Evolutionary conservation across 768 basidiomycete species (phyloP).

Genomic region (Filobasidium wieringae): DNA sequence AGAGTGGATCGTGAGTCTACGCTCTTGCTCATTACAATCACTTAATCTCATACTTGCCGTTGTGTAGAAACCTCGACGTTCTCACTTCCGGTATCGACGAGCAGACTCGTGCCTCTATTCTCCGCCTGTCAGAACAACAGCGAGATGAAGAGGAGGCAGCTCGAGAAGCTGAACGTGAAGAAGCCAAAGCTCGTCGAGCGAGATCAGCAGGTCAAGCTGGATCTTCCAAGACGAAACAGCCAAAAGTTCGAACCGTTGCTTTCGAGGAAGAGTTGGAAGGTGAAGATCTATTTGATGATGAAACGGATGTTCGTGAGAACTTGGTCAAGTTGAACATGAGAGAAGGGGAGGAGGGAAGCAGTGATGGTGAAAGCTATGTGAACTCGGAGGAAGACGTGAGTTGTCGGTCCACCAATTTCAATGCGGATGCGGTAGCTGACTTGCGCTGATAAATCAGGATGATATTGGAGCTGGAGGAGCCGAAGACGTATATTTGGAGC

Average conservation of each 20-base stretch:
- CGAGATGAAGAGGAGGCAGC: conserved; percentile 49
- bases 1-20: conserved; percentile 42
- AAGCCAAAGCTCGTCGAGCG: conserved; percentile 15
- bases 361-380: conserved; percentile 5
- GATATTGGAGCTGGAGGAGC: neutral
- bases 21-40: neutral
- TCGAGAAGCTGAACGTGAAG: conserved; percentile 32
- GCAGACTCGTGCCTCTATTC: conserved; percentile 71
- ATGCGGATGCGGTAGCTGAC: neutral
- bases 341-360: conserved; percentile 6
- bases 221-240: neutral
- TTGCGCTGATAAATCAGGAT: neutral
- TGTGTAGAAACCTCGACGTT: conserved; percentile 1
- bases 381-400: conserved; percentile 1
- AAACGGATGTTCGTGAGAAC: conserved; percentile 9
- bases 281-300: conserved; percentile 12
- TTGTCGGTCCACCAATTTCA: neutral
- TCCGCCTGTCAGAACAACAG: conserved; percentile 62
- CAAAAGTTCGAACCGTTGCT: conserved; percentile 30
- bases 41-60: neutral
- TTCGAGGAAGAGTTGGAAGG: conserved; percentile 48
- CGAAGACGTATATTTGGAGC: conserved; percentile 6
- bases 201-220: conserved; percentile 21
- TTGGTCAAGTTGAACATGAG: conserved; percentile 9
- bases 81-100: conserved; percentile 43